Conservation (phyloP, 2,329 filamentous ascomycete species). For the Colletotrichum sp. region DNA sequence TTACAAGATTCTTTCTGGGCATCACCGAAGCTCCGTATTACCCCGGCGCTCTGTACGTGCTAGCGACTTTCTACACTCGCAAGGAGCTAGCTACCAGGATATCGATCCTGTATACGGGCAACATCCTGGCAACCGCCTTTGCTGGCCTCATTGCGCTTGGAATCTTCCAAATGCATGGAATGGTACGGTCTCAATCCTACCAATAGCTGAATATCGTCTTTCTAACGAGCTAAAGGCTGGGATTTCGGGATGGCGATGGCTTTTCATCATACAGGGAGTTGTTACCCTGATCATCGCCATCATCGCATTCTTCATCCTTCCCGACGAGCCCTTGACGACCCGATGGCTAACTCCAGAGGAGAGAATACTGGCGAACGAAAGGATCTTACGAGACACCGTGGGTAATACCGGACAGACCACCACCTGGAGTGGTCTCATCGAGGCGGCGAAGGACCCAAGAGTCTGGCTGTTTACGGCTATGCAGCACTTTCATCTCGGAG, state of each 20-base stretch:
- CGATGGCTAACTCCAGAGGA: conserved; percentile 38
- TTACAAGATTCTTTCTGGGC: conserved; percentile 30
- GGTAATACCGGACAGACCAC: conserved; percentile 24
- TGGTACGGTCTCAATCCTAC: too few relatives aligned
- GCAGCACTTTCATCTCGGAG: conserved; percentile 46
- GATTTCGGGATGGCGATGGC: conserved; percentile 74
- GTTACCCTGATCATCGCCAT: conserved; percentile 22
- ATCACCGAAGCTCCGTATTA: conserved; percentile 34
- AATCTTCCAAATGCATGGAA: conserved; percentile 32
- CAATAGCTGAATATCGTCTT: accelerated
- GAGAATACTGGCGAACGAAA: conserved; percentile 43
- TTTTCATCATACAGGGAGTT: conserved; percentile 78
- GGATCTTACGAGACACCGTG: conserved; percentile 36
- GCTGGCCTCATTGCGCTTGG: conserved; percentile 30
- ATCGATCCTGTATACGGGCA: conserved; percentile 31
- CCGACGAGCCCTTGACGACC: conserved; percentile 38
- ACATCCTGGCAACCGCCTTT: conserved; percentile 30
- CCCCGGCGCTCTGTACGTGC: conserved; percentile 29
- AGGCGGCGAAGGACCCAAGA: conserved; percentile 45
- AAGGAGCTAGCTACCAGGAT: conserved; percentile 32
- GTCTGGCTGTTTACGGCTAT: conserved; percentile 51
- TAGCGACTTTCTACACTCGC: conserved; percentile 34
- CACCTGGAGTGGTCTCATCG: conserved; percentile 44
- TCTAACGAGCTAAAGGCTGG: neutral
- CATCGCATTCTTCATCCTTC: conserved; percentile 19